Conservation (phyloP, 441 rosid species). For the Mallotus repandus region DNA sequence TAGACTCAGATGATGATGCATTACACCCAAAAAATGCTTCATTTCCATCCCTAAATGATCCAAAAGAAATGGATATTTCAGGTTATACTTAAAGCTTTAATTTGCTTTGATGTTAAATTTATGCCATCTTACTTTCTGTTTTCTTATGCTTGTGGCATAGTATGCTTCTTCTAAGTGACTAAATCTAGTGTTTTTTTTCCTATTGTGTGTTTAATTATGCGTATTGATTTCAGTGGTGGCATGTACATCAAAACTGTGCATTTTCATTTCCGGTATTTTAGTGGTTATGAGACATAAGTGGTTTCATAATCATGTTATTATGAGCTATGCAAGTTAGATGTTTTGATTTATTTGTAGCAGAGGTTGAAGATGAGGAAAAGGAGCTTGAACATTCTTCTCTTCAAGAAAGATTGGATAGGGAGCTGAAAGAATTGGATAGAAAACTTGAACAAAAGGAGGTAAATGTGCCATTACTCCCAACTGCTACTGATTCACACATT, state of each 20-base stretch:
- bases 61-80: constrained; percentile 47
- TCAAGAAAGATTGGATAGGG: constrained; percentile 80
- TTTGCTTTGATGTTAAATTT: not conserved
- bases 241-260: too few relatives aligned
- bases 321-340: not conserved
- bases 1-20: constrained; percentile 63
- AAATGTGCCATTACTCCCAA: constrained; percentile 7
- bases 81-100: constrained; percentile 36
- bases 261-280: not conserved
- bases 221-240: not conserved
- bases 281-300: not conserved
- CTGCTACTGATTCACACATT: not conserved
- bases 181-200: not conserved
- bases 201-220: not conserved
- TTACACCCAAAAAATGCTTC: constrained; percentile 47
- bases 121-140: not conserved
- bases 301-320: not conserved
- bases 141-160: not conserved
- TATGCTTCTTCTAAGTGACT: not conserved
- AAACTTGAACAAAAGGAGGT: constrained; percentile 95
- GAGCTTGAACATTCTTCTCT: constrained; percentile 90
- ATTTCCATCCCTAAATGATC: constrained; percentile 54
- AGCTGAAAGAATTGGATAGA: constrained; percentile 86
- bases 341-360: constrained; percentile 48
- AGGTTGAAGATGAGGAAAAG: constrained; percentile 61